These are phyloP conservation scores for Emergomyces orientalis DNA, from an alignment of 2,329 filamentous ascomycete genomes.

Conservation along the genomic window DNA sequence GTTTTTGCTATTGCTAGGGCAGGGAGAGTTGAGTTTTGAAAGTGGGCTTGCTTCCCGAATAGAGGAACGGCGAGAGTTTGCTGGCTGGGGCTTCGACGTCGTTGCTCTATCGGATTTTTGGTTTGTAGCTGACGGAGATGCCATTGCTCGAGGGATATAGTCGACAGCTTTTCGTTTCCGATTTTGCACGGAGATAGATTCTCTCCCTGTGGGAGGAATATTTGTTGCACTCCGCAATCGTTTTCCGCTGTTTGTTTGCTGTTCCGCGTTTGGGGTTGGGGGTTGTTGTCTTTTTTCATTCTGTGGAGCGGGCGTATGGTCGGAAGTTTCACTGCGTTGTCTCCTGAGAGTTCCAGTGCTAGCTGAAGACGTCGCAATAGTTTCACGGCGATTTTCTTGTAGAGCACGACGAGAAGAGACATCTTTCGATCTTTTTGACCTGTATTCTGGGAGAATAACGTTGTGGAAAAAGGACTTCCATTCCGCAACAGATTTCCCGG, in stretches of 20 bases:
- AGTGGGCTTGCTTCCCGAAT: not conserved
- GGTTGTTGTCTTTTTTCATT: not conserved
- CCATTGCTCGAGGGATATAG: not conserved
- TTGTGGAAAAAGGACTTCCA: slow-evolving; percentile 17
- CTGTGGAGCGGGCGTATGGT: not conserved
- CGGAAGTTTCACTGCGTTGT: not conserved
- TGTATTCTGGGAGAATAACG: slow-evolving; percentile 18
- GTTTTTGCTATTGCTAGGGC: not conserved
- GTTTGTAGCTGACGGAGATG: slow-evolving; percentile 8
- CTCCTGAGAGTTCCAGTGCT: not conserved
- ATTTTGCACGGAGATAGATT: slow-evolving; percentile 1
- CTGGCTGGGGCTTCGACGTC: not conserved
- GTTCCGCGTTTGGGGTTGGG: not conserved
- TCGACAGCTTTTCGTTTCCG: slow-evolving; percentile 11
- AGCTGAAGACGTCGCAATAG: not conserved
- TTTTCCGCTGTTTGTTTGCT: slow-evolving; percentile 3
- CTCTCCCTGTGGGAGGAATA: not conserved
- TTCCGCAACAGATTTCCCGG: slow-evolving; percentile 12
- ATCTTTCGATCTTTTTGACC: slow-evolving; percentile 5
- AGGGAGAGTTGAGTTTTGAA: not conserved
- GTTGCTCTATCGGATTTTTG: not conserved
- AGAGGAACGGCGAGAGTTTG: not conserved
- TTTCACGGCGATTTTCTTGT: not conserved
- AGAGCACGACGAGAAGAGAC: not conserved
- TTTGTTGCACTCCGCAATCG: slow-evolving; percentile 5